Percentiles rank a stretch among this genome's conserved stretches.
Conservation (phyloP, 306 rosid genomes). For the Ormosia semicastrata region DNA sequence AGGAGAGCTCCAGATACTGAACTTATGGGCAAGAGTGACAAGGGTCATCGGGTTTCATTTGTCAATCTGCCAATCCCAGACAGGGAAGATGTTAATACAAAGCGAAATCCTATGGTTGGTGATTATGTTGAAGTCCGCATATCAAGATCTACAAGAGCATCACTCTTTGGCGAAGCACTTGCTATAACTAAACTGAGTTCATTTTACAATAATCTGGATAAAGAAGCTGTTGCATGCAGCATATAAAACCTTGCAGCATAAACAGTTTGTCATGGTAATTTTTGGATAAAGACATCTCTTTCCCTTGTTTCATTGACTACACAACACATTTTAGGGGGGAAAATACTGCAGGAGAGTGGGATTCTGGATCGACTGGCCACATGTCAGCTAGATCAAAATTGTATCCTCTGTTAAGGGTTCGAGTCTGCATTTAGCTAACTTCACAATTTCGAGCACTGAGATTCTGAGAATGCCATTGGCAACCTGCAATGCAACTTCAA, state of each 20-base stretch:
- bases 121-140: constrained; percentile 87
- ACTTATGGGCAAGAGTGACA: constrained; percentile 91
- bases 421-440: not conserved
- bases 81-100: constrained; percentile 50
- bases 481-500: constrained; percentile 11
- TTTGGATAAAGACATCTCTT: not conserved
- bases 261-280: constrained; percentile 5
- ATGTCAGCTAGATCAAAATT: constrained; percentile 20
- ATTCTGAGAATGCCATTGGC: not conserved
- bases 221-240: constrained; percentile 62
- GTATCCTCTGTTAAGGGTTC: constrained; percentile 5
- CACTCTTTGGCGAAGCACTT: constrained; percentile 78
- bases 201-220: constrained; percentile 46
- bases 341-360: constrained; percentile 13
- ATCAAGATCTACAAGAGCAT: constrained; percentile 79
- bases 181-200: constrained; percentile 72
- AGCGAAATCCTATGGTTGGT: constrained; percentile 68
- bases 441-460: not conserved
- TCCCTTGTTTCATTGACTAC: not conserved
- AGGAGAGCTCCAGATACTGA: constrained; percentile 87
- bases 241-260: constrained; percentile 31
- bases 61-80: constrained; percentile 53
- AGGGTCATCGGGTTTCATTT: constrained; percentile 83
- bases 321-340: not conserved
- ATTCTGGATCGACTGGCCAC: not conserved